Percentiles rank a stretch among this genome's conserved stretches.
Evolutionary conservation across 106 monocot species (phyloP).

Genomic region (Apostasia ramifera): DNA sequence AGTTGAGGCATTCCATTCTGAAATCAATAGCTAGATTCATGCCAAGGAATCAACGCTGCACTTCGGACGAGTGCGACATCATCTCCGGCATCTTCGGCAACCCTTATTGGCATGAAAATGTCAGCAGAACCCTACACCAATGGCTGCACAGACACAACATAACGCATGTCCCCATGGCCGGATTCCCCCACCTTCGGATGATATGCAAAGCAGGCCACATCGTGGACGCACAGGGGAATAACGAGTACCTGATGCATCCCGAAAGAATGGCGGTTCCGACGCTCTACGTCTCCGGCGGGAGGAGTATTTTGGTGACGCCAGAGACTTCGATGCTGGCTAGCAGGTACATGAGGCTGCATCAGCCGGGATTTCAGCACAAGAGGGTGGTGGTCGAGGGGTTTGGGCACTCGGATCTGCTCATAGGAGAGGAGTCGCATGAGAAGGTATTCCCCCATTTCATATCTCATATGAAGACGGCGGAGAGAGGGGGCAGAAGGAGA

Average conservation of each 20-base stretch:
- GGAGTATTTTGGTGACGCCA: conserved; percentile 22
- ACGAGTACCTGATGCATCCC: conserved; percentile 26
- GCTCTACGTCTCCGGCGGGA: conserved; percentile 28
- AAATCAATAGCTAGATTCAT: conserved; percentile 13
- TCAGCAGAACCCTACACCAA: conserved; percentile 13
- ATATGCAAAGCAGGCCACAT: conserved; percentile 24
- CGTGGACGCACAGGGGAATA: conserved; percentile 18
- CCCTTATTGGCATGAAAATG: conserved; percentile 25
- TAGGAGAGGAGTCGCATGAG: conserved; percentile 26
- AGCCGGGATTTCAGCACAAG: conserved; percentile 26
- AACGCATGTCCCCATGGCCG: conserved; percentile 25
- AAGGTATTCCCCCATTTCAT: conserved; percentile 30
- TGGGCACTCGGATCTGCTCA: conserved; percentile 38
- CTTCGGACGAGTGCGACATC: conserved; percentile 17
- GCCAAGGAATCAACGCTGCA: conserved; percentile 21
- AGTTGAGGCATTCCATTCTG: conserved; percentile 14
- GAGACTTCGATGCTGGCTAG: conserved; percentile 23
- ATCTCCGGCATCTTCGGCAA: conserved; percentile 37
- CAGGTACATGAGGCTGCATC: conserved; percentile 27
- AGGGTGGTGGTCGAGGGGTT: conserved; percentile 28
- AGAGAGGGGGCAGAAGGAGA: conserved; percentile 12
- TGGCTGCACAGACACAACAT: conserved; percentile 23
- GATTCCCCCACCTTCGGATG: conserved; percentile 25
- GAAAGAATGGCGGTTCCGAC: conserved; percentile 31
- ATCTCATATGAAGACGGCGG: conserved; percentile 22